A percentile compares a stretch with the other conserved stretches of the same genome.
phyloP scores from a whole-genome alignment of 1,284 basidiomycete genomes.

The Heterobasidion annosum region DNA sequence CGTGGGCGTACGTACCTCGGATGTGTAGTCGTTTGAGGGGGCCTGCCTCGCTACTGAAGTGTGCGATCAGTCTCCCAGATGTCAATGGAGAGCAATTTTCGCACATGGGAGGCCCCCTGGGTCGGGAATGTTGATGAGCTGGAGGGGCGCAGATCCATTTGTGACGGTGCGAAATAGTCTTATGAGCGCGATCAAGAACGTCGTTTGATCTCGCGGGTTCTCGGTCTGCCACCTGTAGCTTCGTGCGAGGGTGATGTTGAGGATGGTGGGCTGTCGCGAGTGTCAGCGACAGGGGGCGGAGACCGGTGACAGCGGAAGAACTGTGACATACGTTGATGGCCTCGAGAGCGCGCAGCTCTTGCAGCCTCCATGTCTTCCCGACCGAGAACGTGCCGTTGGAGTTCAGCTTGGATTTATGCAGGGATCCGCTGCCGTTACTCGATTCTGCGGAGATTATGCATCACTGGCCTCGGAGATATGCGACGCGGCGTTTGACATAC shows the following conservation, averaged over 20 bases:
- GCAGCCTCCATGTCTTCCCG: conserved; percentile 92
- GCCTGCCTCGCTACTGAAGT: conserved; percentile 1
- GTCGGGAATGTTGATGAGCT: conserved; percentile 46
- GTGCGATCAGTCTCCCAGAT: not conserved
- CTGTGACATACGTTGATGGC: conserved; percentile 58
- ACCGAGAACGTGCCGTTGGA: conserved; percentile 93
- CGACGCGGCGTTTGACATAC: conserved; percentile 40
- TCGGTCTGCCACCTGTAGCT: conserved; percentile 88
- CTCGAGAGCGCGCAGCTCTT: conserved; percentile 75
- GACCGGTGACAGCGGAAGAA: not conserved
- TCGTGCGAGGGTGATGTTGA: conserved; percentile 78
- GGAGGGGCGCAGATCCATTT: conserved; percentile 35
- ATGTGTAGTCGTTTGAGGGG: not conserved
- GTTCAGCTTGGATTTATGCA: conserved; percentile 97
- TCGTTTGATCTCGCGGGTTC: conserved; percentile 55
- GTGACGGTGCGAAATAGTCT: conserved; percentile 62
- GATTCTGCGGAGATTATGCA: conserved; percentile 38
- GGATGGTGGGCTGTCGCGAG: conserved; percentile 27
- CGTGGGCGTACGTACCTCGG: conserved; percentile 4
- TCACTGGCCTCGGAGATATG: conserved; percentile 6
- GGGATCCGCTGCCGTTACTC: conserved; percentile 55
- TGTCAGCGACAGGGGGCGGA: not conserved
- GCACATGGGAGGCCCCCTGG: conserved; percentile 28
- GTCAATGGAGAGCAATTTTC: conserved; percentile 7
- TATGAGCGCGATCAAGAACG: conserved; percentile 63